Evolutionary conservation across 106 monocot species (phyloP).

Genomic region (Allium sativum): DNA sequence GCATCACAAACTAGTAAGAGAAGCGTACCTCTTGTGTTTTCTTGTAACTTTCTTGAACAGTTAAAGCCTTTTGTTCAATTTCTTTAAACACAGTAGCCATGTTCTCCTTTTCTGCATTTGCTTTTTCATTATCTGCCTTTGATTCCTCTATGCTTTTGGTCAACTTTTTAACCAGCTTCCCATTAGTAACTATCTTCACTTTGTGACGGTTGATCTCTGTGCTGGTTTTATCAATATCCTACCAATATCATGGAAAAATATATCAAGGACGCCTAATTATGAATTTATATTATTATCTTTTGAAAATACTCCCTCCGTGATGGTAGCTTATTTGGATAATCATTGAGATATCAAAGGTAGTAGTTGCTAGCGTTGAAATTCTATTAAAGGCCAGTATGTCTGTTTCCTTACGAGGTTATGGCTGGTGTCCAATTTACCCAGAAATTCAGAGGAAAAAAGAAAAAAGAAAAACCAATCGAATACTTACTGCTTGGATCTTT

Average conservation of each 20-base stretch:
- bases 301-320: too few species aligned
- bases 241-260: not conserved
- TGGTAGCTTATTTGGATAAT: too few species aligned
- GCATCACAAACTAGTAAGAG: not conserved
- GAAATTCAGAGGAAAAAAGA: too few species aligned
- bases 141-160: conserved; percentile 67
- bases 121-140: conserved; percentile 66
- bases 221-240: conserved; percentile 90
- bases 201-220: conserved; percentile 81
- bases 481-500: conserved; percentile 77
- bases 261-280: not conserved
- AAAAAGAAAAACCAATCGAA: not conserved
- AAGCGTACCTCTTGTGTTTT: conserved; percentile 64
- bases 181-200: conserved; percentile 56
- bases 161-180: conserved; percentile 60
- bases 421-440: too few species aligned
- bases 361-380: too few species aligned
- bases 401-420: too few species aligned
- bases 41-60: conserved; percentile 69
- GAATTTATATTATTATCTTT: too few species aligned
- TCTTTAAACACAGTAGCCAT: conserved; percentile 55
- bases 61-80: conserved; percentile 68
- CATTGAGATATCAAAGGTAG: too few species aligned
- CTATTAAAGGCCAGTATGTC: too few species aligned
- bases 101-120: conserved; percentile 54